These are phyloP conservation scores for Lecanoromycetidae sp. DNA, from an alignment of 2,329 filamentous ascomycete genomes.

Conservation along the genomic window DNA sequence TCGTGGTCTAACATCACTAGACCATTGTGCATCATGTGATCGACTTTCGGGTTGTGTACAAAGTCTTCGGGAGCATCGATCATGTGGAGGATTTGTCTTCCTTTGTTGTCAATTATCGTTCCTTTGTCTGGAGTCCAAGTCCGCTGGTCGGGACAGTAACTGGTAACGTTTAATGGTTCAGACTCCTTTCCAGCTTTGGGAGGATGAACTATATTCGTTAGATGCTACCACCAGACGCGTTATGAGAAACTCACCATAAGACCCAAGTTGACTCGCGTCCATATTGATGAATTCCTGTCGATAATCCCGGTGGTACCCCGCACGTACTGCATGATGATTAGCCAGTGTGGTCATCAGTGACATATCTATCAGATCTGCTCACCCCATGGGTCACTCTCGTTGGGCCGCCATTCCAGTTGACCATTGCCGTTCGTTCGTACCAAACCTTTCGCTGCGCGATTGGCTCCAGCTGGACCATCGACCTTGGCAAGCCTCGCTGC, in stretches of 20 bases:
- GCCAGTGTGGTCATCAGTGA: too few species aligned
- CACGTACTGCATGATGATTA: too few species aligned
- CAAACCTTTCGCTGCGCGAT: too few species aligned
- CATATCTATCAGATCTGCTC: too few species aligned
- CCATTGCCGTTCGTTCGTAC: too few species aligned
- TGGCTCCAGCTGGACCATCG: too few species aligned
- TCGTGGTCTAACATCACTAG: not conserved
- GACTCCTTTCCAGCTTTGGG: not conserved
- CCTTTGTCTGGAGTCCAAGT: not conserved
- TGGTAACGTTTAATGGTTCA: not conserved
- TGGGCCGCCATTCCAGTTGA: too few species aligned
- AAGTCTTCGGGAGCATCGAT: not conserved
- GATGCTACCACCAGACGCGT: not conserved
- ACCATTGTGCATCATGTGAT: not conserved
- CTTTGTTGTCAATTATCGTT: not conserved
- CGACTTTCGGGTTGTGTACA: not conserved
- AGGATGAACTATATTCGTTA: not conserved
- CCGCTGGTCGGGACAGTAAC: not conserved
- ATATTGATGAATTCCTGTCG: not conserved
- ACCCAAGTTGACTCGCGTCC: not conserved
- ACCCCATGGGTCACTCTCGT: too few species aligned
- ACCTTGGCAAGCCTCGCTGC: too few species aligned
- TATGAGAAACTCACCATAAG: not conserved
- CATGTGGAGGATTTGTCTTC: not conserved
- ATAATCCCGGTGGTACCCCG: not conserved